These are phyloP conservation scores for Sporothrix euskadiensis DNA, from an alignment of 2,329 filamentous ascomycete genomes.

Conservation along the genomic window DNA sequence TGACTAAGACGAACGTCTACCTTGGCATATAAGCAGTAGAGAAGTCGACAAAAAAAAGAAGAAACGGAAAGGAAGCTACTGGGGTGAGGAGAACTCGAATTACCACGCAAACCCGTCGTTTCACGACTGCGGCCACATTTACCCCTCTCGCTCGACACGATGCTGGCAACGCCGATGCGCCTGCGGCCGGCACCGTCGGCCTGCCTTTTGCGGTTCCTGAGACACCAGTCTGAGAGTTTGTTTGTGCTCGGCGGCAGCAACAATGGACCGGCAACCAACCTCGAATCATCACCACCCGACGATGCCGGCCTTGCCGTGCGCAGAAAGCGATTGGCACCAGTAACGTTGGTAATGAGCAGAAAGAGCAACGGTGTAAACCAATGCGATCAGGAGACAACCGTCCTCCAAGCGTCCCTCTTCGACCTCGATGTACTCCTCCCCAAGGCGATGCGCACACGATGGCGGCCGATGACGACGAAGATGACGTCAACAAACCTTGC, in stretches of 20 bases:
- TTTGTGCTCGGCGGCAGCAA: conserved; percentile 42
- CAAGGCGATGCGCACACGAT: conserved; percentile 33
- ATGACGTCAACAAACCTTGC: not conserved
- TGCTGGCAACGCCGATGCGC: conserved; percentile 22
- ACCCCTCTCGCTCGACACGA: not conserved
- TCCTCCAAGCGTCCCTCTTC: conserved; percentile 33
- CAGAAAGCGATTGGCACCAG: not conserved
- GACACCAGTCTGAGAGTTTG: conserved; percentile 64
- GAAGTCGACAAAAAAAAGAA: not conserved
- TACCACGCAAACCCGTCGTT: not conserved
- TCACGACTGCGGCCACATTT: not conserved
- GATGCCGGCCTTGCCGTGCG: not conserved
- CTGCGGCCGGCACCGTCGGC: conserved; percentile 51
- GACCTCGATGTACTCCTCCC: conserved; percentile 36
- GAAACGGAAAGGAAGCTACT: not conserved
- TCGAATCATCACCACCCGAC: not conserved
- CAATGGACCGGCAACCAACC: conserved; percentile 34
- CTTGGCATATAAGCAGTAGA: not conserved
- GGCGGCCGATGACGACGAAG: conserved; percentile 1
- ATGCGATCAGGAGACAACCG: conserved; percentile 9
- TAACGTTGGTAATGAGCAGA: conserved; percentile 41
- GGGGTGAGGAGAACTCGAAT: not conserved
- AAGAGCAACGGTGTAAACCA: not conserved
- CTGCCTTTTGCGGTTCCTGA: conserved; percentile 69
- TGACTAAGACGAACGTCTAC: not conserved